Conservation (phyloP, 129 eudicot species). For the Artemisia argyi region DNA sequence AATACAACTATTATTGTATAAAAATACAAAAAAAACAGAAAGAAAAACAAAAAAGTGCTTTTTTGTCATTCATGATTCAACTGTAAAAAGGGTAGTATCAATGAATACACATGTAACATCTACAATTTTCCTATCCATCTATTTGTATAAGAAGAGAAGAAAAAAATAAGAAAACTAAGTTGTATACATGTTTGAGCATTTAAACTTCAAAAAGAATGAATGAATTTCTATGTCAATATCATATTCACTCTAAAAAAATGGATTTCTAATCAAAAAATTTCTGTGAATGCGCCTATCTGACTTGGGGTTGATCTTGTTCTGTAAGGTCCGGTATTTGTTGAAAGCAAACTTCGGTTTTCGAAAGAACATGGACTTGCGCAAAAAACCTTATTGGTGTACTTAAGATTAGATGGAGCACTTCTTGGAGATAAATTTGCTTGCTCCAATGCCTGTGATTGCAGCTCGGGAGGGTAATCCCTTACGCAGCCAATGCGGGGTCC, state of each 20-base stretch:
- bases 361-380: no score
- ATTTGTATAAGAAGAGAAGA: slow-evolving; percentile 10
- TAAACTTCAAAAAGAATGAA: slow-evolving; percentile 34
- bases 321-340: slow-evolving; percentile 29
- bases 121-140: slow-evolving; percentile 22
- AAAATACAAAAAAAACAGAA: neutral
- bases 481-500: slow-evolving; percentile 94
- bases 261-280: slow-evolving; percentile 18
- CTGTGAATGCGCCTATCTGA: slow-evolving; percentile 30
- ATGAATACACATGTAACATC: slow-evolving; percentile 30
- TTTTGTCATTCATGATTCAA: slow-evolving; percentile 33
- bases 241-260: slow-evolving; percentile 56
- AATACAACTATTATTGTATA: slow-evolving; percentile 22
- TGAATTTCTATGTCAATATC: slow-evolving; percentile 41
- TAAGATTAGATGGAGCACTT: slow-evolving; percentile 42
- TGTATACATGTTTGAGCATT: slow-evolving; percentile 30
- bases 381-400: slow-evolving; percentile 1
- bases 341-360: slow-evolving; percentile 18
- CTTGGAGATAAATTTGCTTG: slow-evolving; percentile 77
- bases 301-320: slow-evolving; percentile 41
- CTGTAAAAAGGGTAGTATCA: slow-evolving; percentile 29
- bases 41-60: neutral
- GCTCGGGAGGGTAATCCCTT: slow-evolving; percentile 83
- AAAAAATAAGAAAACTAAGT: slow-evolving; percentile 17
- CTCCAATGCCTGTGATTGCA: slow-evolving; percentile 86